These are phyloP conservation scores for Choanephora cucurbitarum DNA, from an alignment of 371 early-diverging fungal genomes.

Conservation along the genomic window DNA sequence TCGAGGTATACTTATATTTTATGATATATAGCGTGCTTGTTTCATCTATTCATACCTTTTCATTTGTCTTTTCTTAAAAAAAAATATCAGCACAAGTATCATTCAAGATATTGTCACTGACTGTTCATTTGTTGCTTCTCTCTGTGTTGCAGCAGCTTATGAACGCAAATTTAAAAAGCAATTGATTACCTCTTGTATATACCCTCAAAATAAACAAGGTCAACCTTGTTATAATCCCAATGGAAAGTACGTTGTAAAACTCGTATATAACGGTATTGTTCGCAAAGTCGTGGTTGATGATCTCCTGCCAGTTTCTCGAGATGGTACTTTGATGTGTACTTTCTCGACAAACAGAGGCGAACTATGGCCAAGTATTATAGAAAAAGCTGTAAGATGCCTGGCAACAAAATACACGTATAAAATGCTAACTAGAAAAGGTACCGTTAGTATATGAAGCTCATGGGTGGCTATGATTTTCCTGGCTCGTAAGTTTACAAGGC, in stretches of 20 bases:
- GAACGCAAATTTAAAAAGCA: constrained; percentile 75
- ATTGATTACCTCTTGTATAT: constrained; percentile 84
- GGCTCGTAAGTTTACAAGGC: constrained; percentile 69
- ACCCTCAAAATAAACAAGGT: constrained; percentile 77
- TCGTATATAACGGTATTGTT: constrained; percentile 84
- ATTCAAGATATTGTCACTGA: constrained; percentile 89
- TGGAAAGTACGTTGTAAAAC: constrained; percentile 86
- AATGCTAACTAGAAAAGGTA: too few relatives aligned
- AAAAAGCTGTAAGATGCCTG: constrained; percentile 70
- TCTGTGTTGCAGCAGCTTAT: constrained; percentile 86
- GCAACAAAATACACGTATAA: too few relatives aligned
- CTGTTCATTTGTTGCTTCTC: constrained; percentile 92
- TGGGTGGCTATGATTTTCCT: constrained; percentile 94
- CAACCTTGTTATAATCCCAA: constrained; percentile 81
- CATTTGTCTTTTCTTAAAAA: too few relatives aligned
- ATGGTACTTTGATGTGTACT: constrained; percentile 81
- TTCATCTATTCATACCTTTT: not conserved
- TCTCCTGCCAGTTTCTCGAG: constrained; percentile 75
- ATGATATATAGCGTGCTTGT: too few relatives aligned
- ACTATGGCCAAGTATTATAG: constrained; percentile 86
- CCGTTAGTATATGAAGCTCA: constrained; percentile 81
- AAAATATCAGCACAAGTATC: constrained; percentile 46
- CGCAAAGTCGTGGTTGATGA: constrained; percentile 92
- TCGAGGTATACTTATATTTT: constrained; percentile 46
- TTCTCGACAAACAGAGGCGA: constrained; percentile 78